Conservation (phyloP, 495 filamentous ascomycete species). For the Trichoderma erinaceum region DNA sequence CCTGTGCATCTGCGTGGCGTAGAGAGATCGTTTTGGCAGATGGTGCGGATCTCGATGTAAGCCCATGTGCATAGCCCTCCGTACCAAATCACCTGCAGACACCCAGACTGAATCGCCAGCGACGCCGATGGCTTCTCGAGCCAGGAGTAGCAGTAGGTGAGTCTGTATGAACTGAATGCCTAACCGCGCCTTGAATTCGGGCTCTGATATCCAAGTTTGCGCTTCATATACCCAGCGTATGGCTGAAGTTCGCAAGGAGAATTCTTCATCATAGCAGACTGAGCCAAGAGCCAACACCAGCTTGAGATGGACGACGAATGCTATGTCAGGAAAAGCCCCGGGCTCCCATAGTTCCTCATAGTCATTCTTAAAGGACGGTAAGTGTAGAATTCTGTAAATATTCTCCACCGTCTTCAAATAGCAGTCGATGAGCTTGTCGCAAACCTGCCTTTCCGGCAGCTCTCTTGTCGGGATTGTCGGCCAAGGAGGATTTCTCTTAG, state of each 20-base stretch:
- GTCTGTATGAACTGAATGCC: slow-evolving; percentile 50
- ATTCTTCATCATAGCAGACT: slow-evolving; percentile 47
- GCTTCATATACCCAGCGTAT: slow-evolving; percentile 59
- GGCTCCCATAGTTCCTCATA: slow-evolving; percentile 42
- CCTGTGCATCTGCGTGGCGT: slow-evolving; percentile 57
- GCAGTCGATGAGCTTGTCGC: slow-evolving; percentile 43
- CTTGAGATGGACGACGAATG: slow-evolving; percentile 55
- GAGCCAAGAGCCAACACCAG: slow-evolving; percentile 57
- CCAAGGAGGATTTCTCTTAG: slow-evolving; percentile 29
- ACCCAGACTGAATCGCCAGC: slow-evolving; percentile 55
- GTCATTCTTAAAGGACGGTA: slow-evolving; percentile 43
- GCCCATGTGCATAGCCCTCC: slow-evolving; percentile 55
- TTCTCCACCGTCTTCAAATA: slow-evolving; percentile 48
- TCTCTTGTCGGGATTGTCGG: slow-evolving; percentile 26
- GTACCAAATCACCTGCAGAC: slow-evolving; percentile 49
- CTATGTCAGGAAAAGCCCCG: slow-evolving; percentile 21
- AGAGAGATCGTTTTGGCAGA: slow-evolving; percentile 35
- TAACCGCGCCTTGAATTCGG: slow-evolving; percentile 47
- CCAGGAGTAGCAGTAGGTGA: slow-evolving; percentile 54
- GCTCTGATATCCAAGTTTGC: slow-evolving; percentile 53
- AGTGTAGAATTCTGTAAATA: slow-evolving; percentile 48
- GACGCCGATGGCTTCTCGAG: slow-evolving; percentile 49
- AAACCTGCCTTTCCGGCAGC: slow-evolving; percentile 35
- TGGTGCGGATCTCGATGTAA: slow-evolving; percentile 52
- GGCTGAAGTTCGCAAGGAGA: slow-evolving; percentile 44